Evolutionary conservation across 495 filamentous ascomycete genomes (phyloP), one percentile per base, ranked within the genome.

Genomic region (Lophiostoma macrostomum): DNA sequence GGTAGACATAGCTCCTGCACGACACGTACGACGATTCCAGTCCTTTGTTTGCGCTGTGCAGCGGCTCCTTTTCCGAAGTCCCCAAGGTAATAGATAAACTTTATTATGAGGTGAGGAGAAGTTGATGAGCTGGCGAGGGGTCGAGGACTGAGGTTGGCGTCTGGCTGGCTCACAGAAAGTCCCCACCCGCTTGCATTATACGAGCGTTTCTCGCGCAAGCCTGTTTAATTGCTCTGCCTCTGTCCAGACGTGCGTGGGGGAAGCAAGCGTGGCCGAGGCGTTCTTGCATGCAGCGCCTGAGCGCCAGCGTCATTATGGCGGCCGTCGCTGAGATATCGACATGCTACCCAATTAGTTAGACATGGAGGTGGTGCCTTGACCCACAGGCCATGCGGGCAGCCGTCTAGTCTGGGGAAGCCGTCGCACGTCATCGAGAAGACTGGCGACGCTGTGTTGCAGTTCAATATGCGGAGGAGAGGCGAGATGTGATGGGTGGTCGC

Each of bases 61-160:
- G 44, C 43, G 53, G 43, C 12, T 31, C 37, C 4, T 32, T n/a
- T 42, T 34, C 36, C 46, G 53, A 41, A 3, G 42, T 12, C 1
- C 43, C 43, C 38, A 49, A 22, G 24, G 53, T 22, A 36, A 51
- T 57, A 51, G 37, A 47, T 44, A 40, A 47, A 14, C 31, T 41
- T 5, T 52, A 37, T 37, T 56, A 58, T 58, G 54, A 23, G 30
- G 53, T 41, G 54, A 40, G 44, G 42, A 49, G 43, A 3, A 27
- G 35, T 28, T 47, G 54, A 52, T 58, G 54, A 51, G 54, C 47
- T 58, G 47, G 54, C 47, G 47, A 44, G 42, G 45, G 36, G 44
- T 14, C 25, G 4, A 3, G 30, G 34, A 7, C 10, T 30, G 16
- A n/a, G 22, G 1, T 7, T 8, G 23, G 36, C 4, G 23, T 24